A percentile compares a stretch with the other conserved stretches of the same genome.
Evolutionary conservation across 345 rosid species (phyloP).

Genomic region (Brassica cretica): DNA sequence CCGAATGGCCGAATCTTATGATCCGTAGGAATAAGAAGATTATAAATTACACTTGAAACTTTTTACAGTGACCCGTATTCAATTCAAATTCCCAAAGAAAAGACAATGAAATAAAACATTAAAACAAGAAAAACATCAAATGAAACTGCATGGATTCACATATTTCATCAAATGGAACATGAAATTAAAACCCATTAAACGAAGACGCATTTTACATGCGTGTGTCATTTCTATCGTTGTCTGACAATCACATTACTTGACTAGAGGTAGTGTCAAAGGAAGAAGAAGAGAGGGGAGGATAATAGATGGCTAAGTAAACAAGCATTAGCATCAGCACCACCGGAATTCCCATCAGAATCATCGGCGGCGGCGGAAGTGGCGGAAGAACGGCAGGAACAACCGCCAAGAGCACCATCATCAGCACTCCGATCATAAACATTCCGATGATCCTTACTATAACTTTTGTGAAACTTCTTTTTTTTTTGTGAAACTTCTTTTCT

Average conservation of each 20-base stretch:
- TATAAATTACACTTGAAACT: neutral
- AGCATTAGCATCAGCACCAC: slow-evolving; percentile 38
- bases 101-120: neutral
- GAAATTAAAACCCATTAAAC: neutral
- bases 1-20: neutral
- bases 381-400: slow-evolving; percentile 38
- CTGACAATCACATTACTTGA: slow-evolving; percentile 6
- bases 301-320: slow-evolving; percentile 30
- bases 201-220: slow-evolving; percentile 19
- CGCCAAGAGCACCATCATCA: slow-evolving; percentile 15
- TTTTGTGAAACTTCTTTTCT: neutral
- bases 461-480: neutral
- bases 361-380: slow-evolving; percentile 40
- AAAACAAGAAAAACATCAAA: neutral
- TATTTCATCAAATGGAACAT: slow-evolving; percentile 6
- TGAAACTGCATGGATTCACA: slow-evolving; percentile 26
- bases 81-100: neutral
- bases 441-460: neutral
- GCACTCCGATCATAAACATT: slow-evolving; percentile 14
- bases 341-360: slow-evolving; percentile 37
- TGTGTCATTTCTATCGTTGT: neutral
- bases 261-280: slow-evolving; percentile 18
- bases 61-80: slow-evolving; percentile 7
- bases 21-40: neutral
- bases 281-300: slow-evolving; percentile 31